phyloP scores from a whole-genome alignment of 805 yeast species.

The Kuraishia molischiana region DNA sequence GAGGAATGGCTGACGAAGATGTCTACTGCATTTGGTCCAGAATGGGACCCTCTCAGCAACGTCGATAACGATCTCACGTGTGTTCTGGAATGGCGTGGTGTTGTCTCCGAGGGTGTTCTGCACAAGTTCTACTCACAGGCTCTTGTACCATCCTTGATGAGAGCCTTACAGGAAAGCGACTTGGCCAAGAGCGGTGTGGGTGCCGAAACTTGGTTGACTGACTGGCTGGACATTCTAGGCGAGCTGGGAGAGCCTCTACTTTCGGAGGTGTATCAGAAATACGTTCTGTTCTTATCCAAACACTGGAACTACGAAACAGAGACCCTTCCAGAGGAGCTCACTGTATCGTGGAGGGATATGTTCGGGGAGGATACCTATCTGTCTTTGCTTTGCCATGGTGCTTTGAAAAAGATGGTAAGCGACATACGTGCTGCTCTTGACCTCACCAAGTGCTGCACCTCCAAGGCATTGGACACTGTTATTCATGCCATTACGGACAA shows the following conservation, averaged over 20 bases:
- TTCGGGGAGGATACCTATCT: background rate
- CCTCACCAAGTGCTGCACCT: background rate
- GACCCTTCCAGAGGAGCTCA: conserved; percentile 1
- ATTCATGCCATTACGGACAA: background rate
- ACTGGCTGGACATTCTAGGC: conserved; percentile 14
- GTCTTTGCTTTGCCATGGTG: background rate
- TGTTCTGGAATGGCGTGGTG: conserved; percentile 29
- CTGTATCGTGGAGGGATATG: background rate
- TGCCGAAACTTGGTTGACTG: conserved; percentile 12
- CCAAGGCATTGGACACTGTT: conserved; percentile 1
- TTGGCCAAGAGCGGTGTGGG: conserved; percentile 3
- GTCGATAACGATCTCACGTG: background rate
- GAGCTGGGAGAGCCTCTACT: conserved; percentile 7
- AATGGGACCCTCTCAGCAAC: conserved; percentile 21
- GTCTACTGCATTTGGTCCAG: conserved; percentile 12
- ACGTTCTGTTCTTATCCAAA: conserved; percentile 10
- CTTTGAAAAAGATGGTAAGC: background rate
- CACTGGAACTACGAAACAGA: background rate
- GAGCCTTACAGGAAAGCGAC: conserved; percentile 7
- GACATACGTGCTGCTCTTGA: background rate
- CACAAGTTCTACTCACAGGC: conserved; percentile 25
- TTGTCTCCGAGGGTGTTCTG: conserved; percentile 25
- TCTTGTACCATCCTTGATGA: conserved; percentile 22
- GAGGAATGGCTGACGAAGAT: conserved; percentile 25
- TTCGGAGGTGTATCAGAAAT: conserved; percentile 9